These are phyloP conservation scores for Chrysoporthe deuterocubensis DNA, from an alignment of 2,329 filamentous ascomycete species.

Conservation along the genomic window DNA sequence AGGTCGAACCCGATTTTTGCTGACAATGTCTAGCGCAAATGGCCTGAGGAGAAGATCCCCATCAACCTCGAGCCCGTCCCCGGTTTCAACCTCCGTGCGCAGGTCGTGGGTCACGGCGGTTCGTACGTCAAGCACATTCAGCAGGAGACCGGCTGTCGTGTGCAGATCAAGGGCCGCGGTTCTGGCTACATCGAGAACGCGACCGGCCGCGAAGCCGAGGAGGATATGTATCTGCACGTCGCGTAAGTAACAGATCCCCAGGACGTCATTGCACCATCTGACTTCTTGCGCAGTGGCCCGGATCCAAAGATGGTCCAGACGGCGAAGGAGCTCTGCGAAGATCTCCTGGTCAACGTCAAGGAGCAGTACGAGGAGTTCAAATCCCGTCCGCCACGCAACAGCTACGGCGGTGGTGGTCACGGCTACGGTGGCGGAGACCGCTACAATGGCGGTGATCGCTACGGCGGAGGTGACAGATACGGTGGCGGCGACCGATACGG, in stretches of 20 bases:
- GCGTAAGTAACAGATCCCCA: slow-evolving; percentile 63
- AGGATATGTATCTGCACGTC: slow-evolving; percentile 95
- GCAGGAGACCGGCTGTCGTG: slow-evolving; percentile 89
- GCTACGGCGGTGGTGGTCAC: slow-evolving; percentile 48
- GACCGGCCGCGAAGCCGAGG: slow-evolving; percentile 89
- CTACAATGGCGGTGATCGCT: slow-evolving; percentile 42
- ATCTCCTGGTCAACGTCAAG: slow-evolving; percentile 83
- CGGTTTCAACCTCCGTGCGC: slow-evolving; percentile 93
- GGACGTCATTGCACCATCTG: neutral
- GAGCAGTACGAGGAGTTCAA: slow-evolving; percentile 93
- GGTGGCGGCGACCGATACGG: slow-evolving; percentile 44
- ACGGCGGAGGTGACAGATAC: slow-evolving; percentile 45
- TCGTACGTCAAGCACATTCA: slow-evolving; percentile 99
- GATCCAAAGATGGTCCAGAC: slow-evolving; percentile 83
- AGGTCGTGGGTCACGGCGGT: slow-evolving; percentile 92
- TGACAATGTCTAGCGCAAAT: slow-evolving; percentile 71
- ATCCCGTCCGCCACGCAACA: slow-evolving; percentile 71
- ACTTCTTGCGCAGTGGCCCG: slow-evolving; percentile 69
- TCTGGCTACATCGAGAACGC: slow-evolving; percentile 91
- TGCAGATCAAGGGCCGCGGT: slow-evolving; percentile 96
- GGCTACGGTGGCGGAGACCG: slow-evolving; percentile 43
- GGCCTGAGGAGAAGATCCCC: slow-evolving; percentile 94
- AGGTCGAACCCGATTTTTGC: slow-evolving; percentile 32
- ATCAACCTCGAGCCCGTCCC: slow-evolving; percentile 89
- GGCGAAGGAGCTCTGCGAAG: slow-evolving; percentile 86